These are phyloP conservation scores for Protostelium mycophagum DNA, from an alignment of 78 protist species.

Conservation along the genomic window DNA sequence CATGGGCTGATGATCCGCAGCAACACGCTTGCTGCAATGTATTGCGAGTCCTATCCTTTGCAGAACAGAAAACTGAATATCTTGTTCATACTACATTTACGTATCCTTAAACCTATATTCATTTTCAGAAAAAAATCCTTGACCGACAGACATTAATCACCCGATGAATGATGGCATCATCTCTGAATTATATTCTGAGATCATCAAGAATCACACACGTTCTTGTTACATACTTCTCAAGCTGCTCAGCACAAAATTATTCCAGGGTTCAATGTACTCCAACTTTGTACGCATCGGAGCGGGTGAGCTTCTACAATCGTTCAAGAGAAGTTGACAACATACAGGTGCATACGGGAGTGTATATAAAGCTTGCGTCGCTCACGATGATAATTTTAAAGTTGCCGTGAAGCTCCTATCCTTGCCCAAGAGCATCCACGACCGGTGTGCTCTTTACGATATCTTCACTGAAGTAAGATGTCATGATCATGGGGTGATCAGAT, in stretches of 20 bases:
- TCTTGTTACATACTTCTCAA: slow-evolving; percentile 36
- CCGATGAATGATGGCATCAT: slow-evolving; percentile 31
- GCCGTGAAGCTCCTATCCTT: slow-evolving; percentile 59
- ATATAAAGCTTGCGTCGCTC: slow-evolving; percentile 44
- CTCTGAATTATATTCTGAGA: slow-evolving; percentile 23
- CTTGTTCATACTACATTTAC: slow-evolving; percentile 54
- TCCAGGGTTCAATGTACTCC: slow-evolving; percentile 12
- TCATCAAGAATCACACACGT: slow-evolving; percentile 44
- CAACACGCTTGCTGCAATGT: not conserved
- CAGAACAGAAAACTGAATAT: slow-evolving; percentile 43
- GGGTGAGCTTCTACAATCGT: too few relatives aligned
- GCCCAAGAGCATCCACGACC: slow-evolving; percentile 53
- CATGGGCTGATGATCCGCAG: not conserved
- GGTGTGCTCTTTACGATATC: slow-evolving; percentile 70
- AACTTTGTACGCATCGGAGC: not conserved
- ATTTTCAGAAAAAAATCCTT: not conserved
- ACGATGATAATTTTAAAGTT: slow-evolving; percentile 38
- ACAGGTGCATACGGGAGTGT: slow-evolving; percentile 76
- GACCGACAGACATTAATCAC: slow-evolving; percentile 36
- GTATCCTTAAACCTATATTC: not conserved
- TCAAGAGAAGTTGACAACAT: slow-evolving; percentile 9
- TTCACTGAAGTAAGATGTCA: slow-evolving; percentile 50
- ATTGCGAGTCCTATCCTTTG: not conserved
- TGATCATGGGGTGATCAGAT: not conserved
- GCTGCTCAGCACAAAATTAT: slow-evolving; percentile 39